phyloP scores from a whole-genome alignment of 2,329 filamentous ascomycete species.

The Cadophora gregata region DNA sequence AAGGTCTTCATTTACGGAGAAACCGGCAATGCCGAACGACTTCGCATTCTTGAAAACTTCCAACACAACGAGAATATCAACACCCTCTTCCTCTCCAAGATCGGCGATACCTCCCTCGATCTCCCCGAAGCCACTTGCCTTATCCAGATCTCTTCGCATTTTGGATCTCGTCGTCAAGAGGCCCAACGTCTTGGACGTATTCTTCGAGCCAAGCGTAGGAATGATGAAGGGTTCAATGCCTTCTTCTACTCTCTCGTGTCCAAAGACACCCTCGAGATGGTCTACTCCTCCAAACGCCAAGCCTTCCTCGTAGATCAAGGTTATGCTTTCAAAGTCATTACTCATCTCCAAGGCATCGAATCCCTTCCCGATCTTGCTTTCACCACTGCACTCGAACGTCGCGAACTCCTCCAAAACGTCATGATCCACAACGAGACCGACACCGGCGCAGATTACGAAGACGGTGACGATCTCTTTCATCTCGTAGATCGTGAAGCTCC shows the following conservation, averaged over 20 bases:
- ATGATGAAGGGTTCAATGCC: constrained; percentile 98
- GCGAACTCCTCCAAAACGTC: constrained; percentile 87
- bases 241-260: constrained; percentile 98
- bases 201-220: constrained; percentile 90
- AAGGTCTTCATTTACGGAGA: constrained; percentile 93
- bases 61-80: constrained; percentile 90
- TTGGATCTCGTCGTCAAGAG: constrained; percentile 95
- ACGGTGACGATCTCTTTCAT: constrained; percentile 67
- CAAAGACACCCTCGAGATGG: constrained; percentile 98
- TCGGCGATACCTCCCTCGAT: constrained; percentile 97
- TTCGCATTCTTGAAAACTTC: constrained; percentile 90
- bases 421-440: constrained; percentile 78
- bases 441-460: constrained; percentile 30
- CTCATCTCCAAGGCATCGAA: constrained; percentile 89
- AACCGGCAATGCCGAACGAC: constrained; percentile 83
- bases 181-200: constrained; percentile 93
- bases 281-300: constrained; percentile 94
- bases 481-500: constrained; percentile 42
- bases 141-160: constrained; percentile 97
- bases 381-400: constrained; percentile 76
- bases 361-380: constrained; percentile 82
- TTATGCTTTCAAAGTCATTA: constrained; percentile 99
- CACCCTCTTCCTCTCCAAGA: constrained; percentile 95
- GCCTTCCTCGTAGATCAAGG: constrained; percentile 98
- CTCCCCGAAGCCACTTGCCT: constrained; percentile 94